These are phyloP conservation scores for Peziza echinospora DNA, from an alignment of 495 filamentous ascomycete species.

Conservation along the genomic window DNA sequence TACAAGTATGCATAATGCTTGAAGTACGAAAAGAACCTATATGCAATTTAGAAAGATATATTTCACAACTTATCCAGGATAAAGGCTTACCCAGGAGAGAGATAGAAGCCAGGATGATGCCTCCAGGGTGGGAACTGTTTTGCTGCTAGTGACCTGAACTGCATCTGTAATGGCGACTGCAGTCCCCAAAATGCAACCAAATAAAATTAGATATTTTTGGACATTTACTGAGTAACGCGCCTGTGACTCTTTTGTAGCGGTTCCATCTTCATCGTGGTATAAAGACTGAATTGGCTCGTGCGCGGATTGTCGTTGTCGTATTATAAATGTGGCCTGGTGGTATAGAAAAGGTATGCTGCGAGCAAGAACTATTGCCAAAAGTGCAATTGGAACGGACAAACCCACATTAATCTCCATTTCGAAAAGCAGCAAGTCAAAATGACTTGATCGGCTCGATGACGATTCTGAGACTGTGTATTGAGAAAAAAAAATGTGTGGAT, in stretches of 20 bases:
- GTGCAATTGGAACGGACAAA: too few relatives aligned
- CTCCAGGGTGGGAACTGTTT: too few relatives aligned
- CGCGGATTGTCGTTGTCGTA: not conserved
- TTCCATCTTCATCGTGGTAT: conserved; percentile 43
- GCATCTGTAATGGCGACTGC: conserved; percentile 25
- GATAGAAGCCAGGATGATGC: too few relatives aligned
- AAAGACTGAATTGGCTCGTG: conserved; percentile 1
- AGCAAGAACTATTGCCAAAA: too few relatives aligned
- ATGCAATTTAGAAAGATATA: conserved; percentile 3
- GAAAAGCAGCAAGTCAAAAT: too few relatives aligned
- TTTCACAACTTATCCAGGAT: too few relatives aligned
- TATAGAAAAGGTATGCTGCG: not conserved
- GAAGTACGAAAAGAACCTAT: not conserved
- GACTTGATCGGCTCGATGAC: too few relatives aligned
- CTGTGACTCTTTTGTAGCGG: conserved; percentile 33
- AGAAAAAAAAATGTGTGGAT: too few relatives aligned
- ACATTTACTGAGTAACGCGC: conserved; percentile 29
- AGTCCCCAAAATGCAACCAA: conserved; percentile 26
- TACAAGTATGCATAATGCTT: not conserved
- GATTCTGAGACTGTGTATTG: too few relatives aligned
- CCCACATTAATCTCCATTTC: too few relatives aligned
- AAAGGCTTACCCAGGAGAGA: conserved; percentile 29
- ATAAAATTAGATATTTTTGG: conserved; percentile 26
- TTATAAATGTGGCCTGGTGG: not conserved
- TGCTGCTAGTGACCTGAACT: conserved; percentile 24